Percentiles rank a stretch among this genome's conserved stretches.
phyloP scores from a whole-genome alignment of 805 yeast genomes.

The Candida namnaoensis region DNA sequence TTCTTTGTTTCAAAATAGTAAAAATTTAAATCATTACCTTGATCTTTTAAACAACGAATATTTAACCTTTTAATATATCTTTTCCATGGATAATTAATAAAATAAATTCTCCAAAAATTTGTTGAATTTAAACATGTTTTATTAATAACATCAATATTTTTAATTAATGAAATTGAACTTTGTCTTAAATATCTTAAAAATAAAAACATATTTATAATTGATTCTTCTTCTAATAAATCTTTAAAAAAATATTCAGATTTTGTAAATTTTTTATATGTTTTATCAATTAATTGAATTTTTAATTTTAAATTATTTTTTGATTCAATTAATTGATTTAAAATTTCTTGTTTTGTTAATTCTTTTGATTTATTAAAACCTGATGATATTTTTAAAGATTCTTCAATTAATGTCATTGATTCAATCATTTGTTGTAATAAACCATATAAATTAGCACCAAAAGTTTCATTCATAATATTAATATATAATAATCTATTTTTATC shows the following conservation, averaged over 20 bases:
- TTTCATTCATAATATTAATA: constrained; percentile 20
- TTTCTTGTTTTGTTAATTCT: constrained; percentile 1
- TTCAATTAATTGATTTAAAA: constrained; percentile 3
- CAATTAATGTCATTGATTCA: constrained; percentile 15
- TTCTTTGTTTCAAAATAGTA: constrained; percentile 31
- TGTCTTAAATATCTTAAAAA: constrained; percentile 32
- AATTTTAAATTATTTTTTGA: constrained; percentile 17
- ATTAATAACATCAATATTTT: constrained; percentile 15
- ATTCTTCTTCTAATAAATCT: constrained; percentile 24
- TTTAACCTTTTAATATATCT: constrained; percentile 34
- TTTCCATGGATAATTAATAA: constrained; percentile 29
- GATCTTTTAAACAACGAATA: constrained; percentile 32
- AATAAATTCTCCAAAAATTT: constrained; percentile 23
- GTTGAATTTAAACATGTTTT: constrained; percentile 12
- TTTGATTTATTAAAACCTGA: neutral
- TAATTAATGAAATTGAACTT: constrained; percentile 26
- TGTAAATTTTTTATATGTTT: constrained; percentile 25
- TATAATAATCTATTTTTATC: constrained; percentile 13
- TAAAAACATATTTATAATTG: constrained; percentile 28
- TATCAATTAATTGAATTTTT: constrained; percentile 23
- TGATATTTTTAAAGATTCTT: constrained; percentile 5
- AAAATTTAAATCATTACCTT: constrained; percentile 35
- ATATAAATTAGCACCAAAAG: constrained; percentile 22
- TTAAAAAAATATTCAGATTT: constrained; percentile 25
- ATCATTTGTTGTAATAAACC: constrained; percentile 24